Evolutionary conservation across 108 stramenopile genomes (phyloP), one percentile per base, ranked within the genome.

Genomic region (Cyclotella sp.): DNA sequence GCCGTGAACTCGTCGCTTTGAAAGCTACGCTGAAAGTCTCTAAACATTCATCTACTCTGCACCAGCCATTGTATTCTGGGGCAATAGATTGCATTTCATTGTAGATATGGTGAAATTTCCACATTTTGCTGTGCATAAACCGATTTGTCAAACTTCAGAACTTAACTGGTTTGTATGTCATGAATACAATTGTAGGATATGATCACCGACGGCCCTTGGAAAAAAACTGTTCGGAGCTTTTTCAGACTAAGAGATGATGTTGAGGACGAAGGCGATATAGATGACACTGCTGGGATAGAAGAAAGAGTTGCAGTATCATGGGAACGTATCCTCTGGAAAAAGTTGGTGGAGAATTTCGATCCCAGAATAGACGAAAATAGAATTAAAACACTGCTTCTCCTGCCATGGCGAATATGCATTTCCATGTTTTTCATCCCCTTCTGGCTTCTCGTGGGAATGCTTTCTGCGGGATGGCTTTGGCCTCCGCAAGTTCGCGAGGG

Each of bases 401-500:
- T 89, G 3, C 39, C 87, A 9, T 51, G 85, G 19, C 81, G 86
- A 13, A 68, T 72, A 12, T 78, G 85, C 45, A 85, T 88, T 19
- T 77, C 91, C 42, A 63, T 91, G 42, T 78, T 89, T 44, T 52
- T 87, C 15, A 90, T 93, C 24, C 94, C 94, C 0, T 65, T 89
- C n/a, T 95, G 94, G 94, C 61, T 95, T 8, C 64, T 87, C 3
- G 7, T 82, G n/a, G 94, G 94, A 39, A 60, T 90, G 24, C 70
- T 81, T 0, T 89, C 91, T 1, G 89, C 82, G 21, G 94, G 94
- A 26, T 81, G 84, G 73, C 68, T 95, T 46, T 95, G 94, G 94
- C 94, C 94, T 41, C 91, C 94, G 10, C 94, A 95, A 70, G 84
- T 95, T 10, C 87, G 91, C 16, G 94, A 95, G 58, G 87, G 84